Conservation (phyloP, 768 basidiomycete genomes). For the Hericium coralloides region DNA sequence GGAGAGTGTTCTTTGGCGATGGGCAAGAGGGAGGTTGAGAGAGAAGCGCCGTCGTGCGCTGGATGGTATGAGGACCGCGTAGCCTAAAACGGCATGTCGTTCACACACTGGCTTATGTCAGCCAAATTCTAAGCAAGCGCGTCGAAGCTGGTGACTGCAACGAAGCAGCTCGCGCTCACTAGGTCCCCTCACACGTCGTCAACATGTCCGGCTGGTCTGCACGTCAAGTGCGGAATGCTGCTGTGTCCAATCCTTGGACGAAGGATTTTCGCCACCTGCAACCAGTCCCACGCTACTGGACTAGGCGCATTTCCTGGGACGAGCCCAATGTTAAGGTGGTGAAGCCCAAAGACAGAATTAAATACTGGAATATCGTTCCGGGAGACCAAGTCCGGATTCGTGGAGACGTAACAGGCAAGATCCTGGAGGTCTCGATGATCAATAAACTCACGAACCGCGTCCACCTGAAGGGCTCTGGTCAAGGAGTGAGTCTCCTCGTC, state of each 20-base stretch:
- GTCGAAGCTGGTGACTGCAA: not conserved
- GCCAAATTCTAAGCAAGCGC: not conserved
- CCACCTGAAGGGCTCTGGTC: slow-evolving; percentile 42
- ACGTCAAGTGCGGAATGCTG: slow-evolving; percentile 7
- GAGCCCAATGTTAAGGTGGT: slow-evolving; percentile 43
- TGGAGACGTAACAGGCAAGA: slow-evolving; percentile 47
- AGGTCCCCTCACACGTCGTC: not conserved
- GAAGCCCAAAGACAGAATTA: slow-evolving; percentile 59
- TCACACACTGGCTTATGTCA: not conserved
- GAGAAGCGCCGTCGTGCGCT: not conserved
- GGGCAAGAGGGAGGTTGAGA: not conserved
- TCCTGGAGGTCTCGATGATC: slow-evolving; percentile 67
- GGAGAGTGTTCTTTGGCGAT: too few species aligned
- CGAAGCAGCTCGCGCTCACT: not conserved
- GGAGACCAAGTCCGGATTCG: slow-evolving; percentile 70
- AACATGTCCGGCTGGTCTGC: slow-evolving; percentile 8
- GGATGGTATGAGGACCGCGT: too few species aligned
- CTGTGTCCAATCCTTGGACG: slow-evolving; percentile 37
- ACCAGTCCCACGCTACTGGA: slow-evolving; percentile 48
- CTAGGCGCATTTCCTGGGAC: slow-evolving; percentile 33
- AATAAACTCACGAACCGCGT: slow-evolving; percentile 66
- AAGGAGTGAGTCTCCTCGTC: slow-evolving; percentile 20
- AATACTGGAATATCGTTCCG: slow-evolving; percentile 83
- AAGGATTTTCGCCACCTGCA: slow-evolving; percentile 58
- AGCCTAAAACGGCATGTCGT: too few species aligned